Base-by-base conservation (phyloP, 2,329 filamentous ascomycete genomes). In the Phialocephala sp. region DNA sequence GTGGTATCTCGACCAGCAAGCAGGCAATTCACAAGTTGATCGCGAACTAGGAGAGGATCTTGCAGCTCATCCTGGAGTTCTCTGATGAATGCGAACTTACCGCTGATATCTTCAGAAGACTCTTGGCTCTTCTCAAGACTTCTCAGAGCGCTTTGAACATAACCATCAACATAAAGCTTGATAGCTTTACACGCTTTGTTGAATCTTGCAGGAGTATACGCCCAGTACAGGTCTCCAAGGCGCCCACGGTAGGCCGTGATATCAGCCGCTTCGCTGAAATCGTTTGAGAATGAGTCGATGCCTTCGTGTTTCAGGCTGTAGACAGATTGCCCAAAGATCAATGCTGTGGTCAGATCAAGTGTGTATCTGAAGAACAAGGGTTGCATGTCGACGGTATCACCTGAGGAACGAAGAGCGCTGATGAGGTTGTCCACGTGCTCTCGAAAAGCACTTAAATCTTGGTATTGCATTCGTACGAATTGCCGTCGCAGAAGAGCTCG, bases 341-440 rank as follows among this genome's bases (percentile, higher is more conserved):
- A 84, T 39, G 84, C 82, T 0, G 84, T 88, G 0, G 85, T 82
- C 0, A 81, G 82, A 68, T 88, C 84, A 20, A 88, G 78, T 0
- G 85, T 87, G 24, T 87, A 75, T 60, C 79, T 78, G 72, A 86
- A 87, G 72, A 91, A 86, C n/a, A 89, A 76, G 2, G 81, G 80
- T 59, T 84, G 81, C 8, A 88, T 74, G 67, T 88, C 83, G 12
- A 90, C 80, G 27, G 63, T 2, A 74, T 75, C 65, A n/a, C 32
- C 37, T 15, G n/a, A 60, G 24, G 27, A 12, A 41, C 27, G 60
- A 37, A 32, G 66, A 56, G 22, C 67, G 2, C 50, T 36, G 22
- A 80, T 72, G 60, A 85, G 54, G 36, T 45, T 65, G 14, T 69
- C 79, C 5, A 91, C 81, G 75, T 93, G 90, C 32, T 82, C 80